These are phyloP conservation scores for Aspergillus puulaauensis DNA, from an alignment of 2,329 filamentous ascomycete species.

Conservation along the genomic window DNA sequence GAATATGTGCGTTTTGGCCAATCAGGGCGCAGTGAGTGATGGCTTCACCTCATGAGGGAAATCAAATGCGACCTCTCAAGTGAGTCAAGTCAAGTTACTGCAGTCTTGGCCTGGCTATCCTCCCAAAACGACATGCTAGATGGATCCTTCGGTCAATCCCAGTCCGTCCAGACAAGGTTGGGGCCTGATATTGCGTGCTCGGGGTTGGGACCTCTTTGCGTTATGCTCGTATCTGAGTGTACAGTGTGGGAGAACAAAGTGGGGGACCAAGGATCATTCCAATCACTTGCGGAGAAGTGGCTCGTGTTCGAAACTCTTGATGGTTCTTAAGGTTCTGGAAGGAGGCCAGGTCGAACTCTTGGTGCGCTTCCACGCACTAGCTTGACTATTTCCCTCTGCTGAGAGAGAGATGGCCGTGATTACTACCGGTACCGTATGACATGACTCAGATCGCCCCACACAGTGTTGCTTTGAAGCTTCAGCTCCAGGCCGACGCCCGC, in stretches of 20 bases:
- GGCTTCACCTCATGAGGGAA: background rate
- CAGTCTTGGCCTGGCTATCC: too few species aligned
- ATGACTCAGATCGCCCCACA: background rate
- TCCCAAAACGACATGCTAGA: background rate
- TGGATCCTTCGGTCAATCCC: background rate
- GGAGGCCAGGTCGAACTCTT: background rate
- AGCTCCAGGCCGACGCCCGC: background rate
- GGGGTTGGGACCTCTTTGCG: background rate
- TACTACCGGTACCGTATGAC: background rate
- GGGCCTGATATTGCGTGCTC: too few species aligned
- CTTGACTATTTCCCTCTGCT: background rate
- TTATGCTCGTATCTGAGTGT: background rate
- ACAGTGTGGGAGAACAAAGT: background rate
- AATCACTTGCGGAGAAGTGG: background rate
- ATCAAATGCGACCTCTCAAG: background rate
- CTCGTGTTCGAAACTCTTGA: background rate
- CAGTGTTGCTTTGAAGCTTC: background rate
- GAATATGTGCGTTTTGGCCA: background rate
- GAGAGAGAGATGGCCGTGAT: background rate
- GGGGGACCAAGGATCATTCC: background rate
- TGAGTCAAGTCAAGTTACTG: background rate
- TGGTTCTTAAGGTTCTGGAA: background rate
- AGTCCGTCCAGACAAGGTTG: too few species aligned
- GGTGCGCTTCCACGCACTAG: background rate
- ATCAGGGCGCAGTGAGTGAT: background rate